phyloP scores from a whole-genome alignment of 345 rosid species.

The Lumnitzera littorea region DNA sequence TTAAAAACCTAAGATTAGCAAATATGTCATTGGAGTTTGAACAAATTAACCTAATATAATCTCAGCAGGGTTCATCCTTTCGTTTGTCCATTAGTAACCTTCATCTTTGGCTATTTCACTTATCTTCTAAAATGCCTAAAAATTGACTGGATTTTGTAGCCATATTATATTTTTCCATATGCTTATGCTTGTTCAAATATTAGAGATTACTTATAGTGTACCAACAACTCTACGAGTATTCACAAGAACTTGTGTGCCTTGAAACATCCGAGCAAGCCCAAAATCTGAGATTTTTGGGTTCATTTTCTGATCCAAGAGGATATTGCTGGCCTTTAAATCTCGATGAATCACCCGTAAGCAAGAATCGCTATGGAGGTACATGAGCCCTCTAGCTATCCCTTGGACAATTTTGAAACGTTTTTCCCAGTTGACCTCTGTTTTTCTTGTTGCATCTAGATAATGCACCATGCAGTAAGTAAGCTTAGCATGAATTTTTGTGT shows the following conservation, averaged over 20 bases:
- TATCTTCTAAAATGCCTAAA: no score
- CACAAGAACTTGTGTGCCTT: conserved; percentile 9
- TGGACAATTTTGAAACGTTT: conserved; percentile 17
- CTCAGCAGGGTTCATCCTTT: no score
- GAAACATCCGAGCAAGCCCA: conserved; percentile 25
- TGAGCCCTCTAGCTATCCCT: conserved; percentile 26
- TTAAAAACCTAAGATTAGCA: no score
- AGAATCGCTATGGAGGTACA: conserved; percentile 32
- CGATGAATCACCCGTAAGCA: conserved; percentile 26
- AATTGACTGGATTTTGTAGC: no score
- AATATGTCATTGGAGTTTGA: no score
- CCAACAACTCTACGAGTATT: conserved; percentile 25
- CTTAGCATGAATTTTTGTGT: not conserved
- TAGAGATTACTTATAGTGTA: conserved; percentile 1
- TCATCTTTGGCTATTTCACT: no score
- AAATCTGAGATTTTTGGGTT: conserved; percentile 36
- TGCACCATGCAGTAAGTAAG: not conserved
- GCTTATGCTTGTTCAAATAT: no score
- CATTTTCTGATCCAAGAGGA: conserved; percentile 24
- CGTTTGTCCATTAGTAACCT: no score
- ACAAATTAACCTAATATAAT: no score
- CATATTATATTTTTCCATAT: no score
- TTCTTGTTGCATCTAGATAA: conserved; percentile 13
- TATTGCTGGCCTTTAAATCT: conserved; percentile 28
- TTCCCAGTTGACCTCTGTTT: conserved; percentile 15